Percentiles rank a stretch among this genome's conserved stretches.
phyloP scores from a whole-genome alignment of 768 basidiomycete genomes.

The Amyloporia xantha region DNA sequence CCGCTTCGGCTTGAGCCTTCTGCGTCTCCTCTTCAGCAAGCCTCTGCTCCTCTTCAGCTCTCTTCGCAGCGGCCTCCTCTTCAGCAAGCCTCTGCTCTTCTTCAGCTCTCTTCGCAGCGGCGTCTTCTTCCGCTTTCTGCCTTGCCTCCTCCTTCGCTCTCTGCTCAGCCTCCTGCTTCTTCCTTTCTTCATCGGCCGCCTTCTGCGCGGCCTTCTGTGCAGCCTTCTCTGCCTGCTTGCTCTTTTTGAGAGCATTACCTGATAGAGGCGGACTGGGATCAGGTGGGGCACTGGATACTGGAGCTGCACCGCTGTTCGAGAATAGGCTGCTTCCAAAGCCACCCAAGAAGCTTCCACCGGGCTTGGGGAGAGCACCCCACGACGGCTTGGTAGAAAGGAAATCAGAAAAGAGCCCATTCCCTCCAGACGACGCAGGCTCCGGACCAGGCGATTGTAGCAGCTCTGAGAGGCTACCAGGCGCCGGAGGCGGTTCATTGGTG shows the following conservation, averaged over 20 bases:
- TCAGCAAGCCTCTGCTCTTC: constrained; percentile 13
- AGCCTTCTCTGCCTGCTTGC: too few relatives aligned
- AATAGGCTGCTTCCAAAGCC: constrained; percentile 7
- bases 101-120: constrained; percentile 5
- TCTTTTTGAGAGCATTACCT: too few relatives aligned
- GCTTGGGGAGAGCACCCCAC: constrained; percentile 9
- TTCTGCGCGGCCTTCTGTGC: constrained; percentile 10
- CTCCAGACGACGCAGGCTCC: constrained; percentile 8
- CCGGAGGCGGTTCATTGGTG: constrained; percentile 1
- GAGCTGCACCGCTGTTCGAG: not conserved
- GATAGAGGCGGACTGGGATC: too few relatives aligned
- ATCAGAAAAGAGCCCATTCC: constrained; percentile 13
- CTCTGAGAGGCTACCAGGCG: not conserved
- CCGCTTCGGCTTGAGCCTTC: constrained; percentile 13
- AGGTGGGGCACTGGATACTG: too few relatives aligned
- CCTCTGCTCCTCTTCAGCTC: constrained; percentile 4
- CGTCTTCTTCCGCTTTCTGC: constrained; percentile 14
- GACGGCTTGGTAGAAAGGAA: constrained; percentile 10
- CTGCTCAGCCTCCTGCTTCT: constrained; percentile 13
- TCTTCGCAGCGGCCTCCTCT: constrained; percentile 12
- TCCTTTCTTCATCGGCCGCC: constrained; percentile 8
- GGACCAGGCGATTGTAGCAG: constrained; percentile 1
- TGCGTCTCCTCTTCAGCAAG: constrained; percentile 18
- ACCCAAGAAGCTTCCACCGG: constrained; percentile 5
- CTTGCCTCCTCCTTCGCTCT: constrained; percentile 15